Base-by-base conservation (phyloP, 2,329 filamentous ascomycete genomes). In the Aspergillus sp. region DNA sequence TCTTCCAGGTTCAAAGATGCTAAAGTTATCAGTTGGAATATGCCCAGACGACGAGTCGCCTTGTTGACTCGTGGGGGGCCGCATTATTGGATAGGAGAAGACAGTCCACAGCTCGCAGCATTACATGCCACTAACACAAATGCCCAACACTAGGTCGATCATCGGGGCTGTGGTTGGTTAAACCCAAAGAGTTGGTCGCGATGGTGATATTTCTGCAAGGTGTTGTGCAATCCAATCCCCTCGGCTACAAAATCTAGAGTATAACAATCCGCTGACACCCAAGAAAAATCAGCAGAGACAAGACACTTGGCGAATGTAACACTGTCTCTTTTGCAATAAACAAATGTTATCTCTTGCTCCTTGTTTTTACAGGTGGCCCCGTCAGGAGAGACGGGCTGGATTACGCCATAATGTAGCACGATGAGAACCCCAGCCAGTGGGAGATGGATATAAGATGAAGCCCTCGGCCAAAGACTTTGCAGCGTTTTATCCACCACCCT, bases 251-350 rank as follows among this genome's bases (percentile, higher is more conserved):
- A 24, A 15, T n/a, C 9, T 44, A 9, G 49, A 31, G 15, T 24
- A 33, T 44, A 40, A 40, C 35, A 17, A 53, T 17, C 21, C 24
- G 27, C 43, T 55, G 44, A 9, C 35, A 41, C 52, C 52, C 52
- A 55, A 54, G 52, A 45, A 43, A 48, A 41, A 15, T 41, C 44
- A 41, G 23, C 33, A 48, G 44, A 55, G 44, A 48, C 52, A 55
- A 55, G 45, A 55, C 19, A 41, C 52, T 55, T 55, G 52, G 52
- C 52, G 8, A 55, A 55, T 55, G 52, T 48, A 55, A 55, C 44
- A 48, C 48, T 24, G 27, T 15, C 8, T 11, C 19, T 33, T 21
- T 41, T 17, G 19, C 52, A 31, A 44, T 37, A 44, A n/a, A 24
- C 8, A 33, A 6, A 55, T 55, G 52, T 48, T 43, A 23, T 41